Conservation (phyloP, 129 eudicot genomes). For the Apium graveolens region DNA sequence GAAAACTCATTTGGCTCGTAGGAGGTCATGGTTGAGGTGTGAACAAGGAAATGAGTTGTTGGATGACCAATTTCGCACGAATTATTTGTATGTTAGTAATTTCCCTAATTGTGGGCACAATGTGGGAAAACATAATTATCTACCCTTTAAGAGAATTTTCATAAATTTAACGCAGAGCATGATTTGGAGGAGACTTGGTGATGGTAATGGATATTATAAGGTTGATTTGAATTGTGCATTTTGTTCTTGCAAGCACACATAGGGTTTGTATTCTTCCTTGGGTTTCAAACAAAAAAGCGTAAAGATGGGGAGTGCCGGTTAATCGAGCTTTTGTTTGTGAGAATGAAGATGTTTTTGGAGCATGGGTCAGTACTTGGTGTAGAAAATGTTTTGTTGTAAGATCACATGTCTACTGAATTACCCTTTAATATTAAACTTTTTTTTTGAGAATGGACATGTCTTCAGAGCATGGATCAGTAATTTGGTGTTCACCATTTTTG, state of each 20-base stretch:
- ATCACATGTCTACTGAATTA: too few species aligned
- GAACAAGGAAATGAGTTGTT: constrained; percentile 83
- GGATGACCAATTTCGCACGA: constrained; percentile 71
- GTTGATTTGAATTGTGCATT: constrained; percentile 62
- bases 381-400: neutral
- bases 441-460: too few species aligned
- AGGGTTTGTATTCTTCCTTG: constrained; percentile 80
- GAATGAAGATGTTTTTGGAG: constrained; percentile 93
- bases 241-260: constrained; percentile 56
- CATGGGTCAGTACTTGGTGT: constrained; percentile 52
- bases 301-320: constrained; percentile 38
- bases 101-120: constrained; percentile 88
- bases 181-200: constrained; percentile 32
- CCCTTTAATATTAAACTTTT: too few species aligned
- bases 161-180: neutral
- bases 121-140: constrained; percentile 37
- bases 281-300: constrained; percentile 32
- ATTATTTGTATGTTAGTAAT: constrained; percentile 71
- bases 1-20: constrained; percentile 63
- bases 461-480: too few species aligned
- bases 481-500: too few species aligned
- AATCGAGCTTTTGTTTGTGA: constrained; percentile 86
- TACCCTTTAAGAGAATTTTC: neutral
- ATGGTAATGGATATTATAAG: constrained; percentile 45
- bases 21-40: constrained; percentile 60